These are phyloP conservation scores for Saturnispora zaruensis DNA, from an alignment of 805 yeast genomes.

Conservation along the genomic window DNA sequence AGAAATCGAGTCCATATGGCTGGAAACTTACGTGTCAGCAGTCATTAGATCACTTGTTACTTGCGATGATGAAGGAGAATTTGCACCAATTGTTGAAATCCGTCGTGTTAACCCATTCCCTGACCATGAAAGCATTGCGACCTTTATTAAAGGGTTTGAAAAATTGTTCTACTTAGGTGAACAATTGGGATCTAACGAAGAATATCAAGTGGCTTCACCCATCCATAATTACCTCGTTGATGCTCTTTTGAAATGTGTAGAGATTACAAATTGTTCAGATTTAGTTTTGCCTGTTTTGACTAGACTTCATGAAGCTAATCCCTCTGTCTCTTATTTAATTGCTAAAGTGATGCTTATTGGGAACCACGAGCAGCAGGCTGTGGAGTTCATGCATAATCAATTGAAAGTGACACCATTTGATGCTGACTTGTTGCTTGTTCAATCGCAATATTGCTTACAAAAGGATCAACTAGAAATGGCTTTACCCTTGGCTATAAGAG, in stretches of 20 bases:
- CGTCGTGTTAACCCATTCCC: constrained; percentile 73
- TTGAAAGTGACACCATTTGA: constrained; percentile 35
- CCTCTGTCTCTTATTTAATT: constrained; percentile 48
- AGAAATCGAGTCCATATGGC: constrained; percentile 46
- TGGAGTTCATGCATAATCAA: constrained; percentile 44
- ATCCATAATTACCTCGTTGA: constrained; percentile 66
- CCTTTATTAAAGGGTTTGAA: constrained; percentile 60
- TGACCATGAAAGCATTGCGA: constrained; percentile 35
- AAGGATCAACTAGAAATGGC: constrained; percentile 50
- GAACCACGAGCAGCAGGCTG: constrained; percentile 54
- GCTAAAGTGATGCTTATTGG: constrained; percentile 45
- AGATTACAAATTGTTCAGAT: constrained; percentile 56
- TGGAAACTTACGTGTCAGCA: constrained; percentile 59
- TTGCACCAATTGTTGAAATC: constrained; percentile 67
- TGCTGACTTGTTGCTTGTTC: constrained; percentile 44
- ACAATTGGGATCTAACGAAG: constrained; percentile 54
- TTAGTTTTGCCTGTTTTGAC: constrained; percentile 52
- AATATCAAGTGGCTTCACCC: constrained; percentile 58
- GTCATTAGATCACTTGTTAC: constrained; percentile 66
- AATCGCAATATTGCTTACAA: constrained; percentile 48
- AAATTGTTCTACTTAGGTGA: constrained; percentile 57
- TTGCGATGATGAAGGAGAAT: constrained; percentile 60
- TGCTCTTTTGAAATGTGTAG: constrained; percentile 56
- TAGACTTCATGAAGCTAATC: constrained; percentile 43
- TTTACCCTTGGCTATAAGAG: constrained; percentile 48